A percentile compares a stretch with the other conserved stretches of the same genome.
These are phyloP conservation scores for Nasturtium officinale DNA, from an alignment of 345 rosid species.

Conservation along the genomic window DNA sequence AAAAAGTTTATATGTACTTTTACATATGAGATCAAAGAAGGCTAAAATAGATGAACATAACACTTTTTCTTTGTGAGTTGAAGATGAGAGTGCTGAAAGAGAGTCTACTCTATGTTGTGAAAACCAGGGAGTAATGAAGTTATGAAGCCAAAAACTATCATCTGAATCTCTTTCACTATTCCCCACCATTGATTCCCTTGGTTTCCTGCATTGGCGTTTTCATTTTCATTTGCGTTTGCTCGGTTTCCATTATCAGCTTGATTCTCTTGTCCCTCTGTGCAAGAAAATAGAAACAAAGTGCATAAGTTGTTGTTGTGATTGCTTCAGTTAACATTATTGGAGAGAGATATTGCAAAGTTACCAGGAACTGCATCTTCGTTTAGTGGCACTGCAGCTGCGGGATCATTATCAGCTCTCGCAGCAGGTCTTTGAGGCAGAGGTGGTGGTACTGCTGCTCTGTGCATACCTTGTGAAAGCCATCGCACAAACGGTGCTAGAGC, in stretches of 20 bases:
- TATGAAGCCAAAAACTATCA: slow-evolving; percentile 94
- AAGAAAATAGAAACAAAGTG: background rate
- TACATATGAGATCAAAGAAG: slow-evolving; percentile 1
- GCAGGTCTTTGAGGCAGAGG: slow-evolving; percentile 78
- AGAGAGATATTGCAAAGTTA: slow-evolving; percentile 33
- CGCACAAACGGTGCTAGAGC: slow-evolving; percentile 87
- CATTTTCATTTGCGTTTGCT: slow-evolving; percentile 62
- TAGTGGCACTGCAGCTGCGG: slow-evolving; percentile 64
- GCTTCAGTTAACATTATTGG: background rate
- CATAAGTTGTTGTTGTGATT: slow-evolving; percentile 25
- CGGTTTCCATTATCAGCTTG: slow-evolving; percentile 62
- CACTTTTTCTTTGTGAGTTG: background rate
- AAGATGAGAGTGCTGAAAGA: slow-evolving; percentile 22
- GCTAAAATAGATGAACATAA: slow-evolving; percentile 24
- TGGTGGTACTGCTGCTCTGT: slow-evolving; percentile 95
- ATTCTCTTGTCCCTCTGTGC: slow-evolving; percentile 66
- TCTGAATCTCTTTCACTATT: slow-evolving; percentile 91
- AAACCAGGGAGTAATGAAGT: slow-evolving; percentile 97
- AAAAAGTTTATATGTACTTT: background rate
- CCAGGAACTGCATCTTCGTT: slow-evolving; percentile 68
- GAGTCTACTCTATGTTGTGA: slow-evolving; percentile 78
- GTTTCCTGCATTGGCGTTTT: slow-evolving; percentile 49
- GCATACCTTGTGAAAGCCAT: slow-evolving; percentile 98
- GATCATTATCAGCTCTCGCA: slow-evolving; percentile 67
- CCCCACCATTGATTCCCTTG: slow-evolving; percentile 92